Evolutionary conservation across 257 asterid species (phyloP), one percentile per base, ranked within the genome.

Genomic region (Solanum paucissectum): DNA sequence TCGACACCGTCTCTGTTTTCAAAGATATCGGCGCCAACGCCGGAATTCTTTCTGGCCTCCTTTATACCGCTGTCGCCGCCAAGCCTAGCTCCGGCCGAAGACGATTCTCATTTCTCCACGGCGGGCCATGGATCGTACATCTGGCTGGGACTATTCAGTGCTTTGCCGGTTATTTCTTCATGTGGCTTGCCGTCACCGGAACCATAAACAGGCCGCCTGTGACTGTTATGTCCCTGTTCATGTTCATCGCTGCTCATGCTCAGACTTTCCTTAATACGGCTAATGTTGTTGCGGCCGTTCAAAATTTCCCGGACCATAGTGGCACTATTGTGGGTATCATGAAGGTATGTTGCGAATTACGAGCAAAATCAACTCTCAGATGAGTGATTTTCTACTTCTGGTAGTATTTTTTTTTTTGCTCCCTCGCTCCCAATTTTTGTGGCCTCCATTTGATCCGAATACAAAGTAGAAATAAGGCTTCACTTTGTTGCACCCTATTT

Each of bases 311-410:
- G 1, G 90, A 88, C 3, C 93, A 94, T 34, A 90, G 95, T 87
- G 99, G 99, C 4, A 97, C 99, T n/a, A 87, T 94, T 20, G 96
- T 97, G 81, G 98, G 98, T 12, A 95, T 97, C n/a, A 95, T 97
- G 98, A 97, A 97, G 98, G 98, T 96, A 91, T 0, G 46, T 55
- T 68, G n/a, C 84, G 38, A 79, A 44, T 14, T 79, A 79, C 25
- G 11, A 44, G 32, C 38, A 27, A 42, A 42, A 42, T 79, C 64
- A 42, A 44, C 13, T 42, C 23, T 77, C 36, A 13, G 14, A 77
- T 25, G 62, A 77, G 25, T 77, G n/a, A 42, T 79, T 79, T 44
- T 42, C 55, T 77, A 77, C 7, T 77, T 42, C 29, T 38, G 46
- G 25, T 55, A 55, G 64, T 55, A 18, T 18, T 29, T 29, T 18